Evolutionary conservation across 345 rosid species (phyloP).

Genomic region (Crucihimalaya himalaica): DNA sequence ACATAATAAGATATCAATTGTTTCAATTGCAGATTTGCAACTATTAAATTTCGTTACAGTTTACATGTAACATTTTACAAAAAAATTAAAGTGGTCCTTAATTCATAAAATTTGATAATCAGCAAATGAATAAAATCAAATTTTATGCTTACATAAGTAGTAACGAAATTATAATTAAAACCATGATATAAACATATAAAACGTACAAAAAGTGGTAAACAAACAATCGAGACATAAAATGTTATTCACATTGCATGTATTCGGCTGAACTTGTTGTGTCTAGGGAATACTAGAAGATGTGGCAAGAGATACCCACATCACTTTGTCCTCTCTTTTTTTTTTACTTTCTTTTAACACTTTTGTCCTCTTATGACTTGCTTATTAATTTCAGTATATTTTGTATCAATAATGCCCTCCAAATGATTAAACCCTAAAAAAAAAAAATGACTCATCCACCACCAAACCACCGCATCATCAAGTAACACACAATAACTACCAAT

Average conservation of each 20-base stretch:
- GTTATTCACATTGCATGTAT: neutral
- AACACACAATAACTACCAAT: conserved; percentile 16
- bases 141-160: too few relatives aligned
- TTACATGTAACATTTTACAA: too few relatives aligned
- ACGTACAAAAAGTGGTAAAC: too few relatives aligned
- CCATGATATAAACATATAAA: neutral
- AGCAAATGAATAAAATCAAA: too few relatives aligned
- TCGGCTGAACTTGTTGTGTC: neutral
- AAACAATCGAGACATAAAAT: neutral
- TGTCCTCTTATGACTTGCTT: conserved; percentile 22
- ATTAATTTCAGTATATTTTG: conserved; percentile 23
- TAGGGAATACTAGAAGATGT: neutral
- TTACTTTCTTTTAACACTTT: neutral
- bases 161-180: too few relatives aligned
- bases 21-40: too few relatives aligned
- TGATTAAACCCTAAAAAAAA: conserved; percentile 16
- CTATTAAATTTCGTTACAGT: too few relatives aligned
- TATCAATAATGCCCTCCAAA: conserved; percentile 21
- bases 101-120: too few relatives aligned
- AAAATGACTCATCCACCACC: neutral
- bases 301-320: conserved; percentile 19
- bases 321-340: neutral
- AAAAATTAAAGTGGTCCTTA: too few relatives aligned
- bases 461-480: conserved; percentile 18
- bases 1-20: too few relatives aligned